Evolutionary conservation across 1,284 basidiomycete genomes (phyloP), one percentile per base, ranked within the genome.

Genomic region (Sutorius eximius): DNA sequence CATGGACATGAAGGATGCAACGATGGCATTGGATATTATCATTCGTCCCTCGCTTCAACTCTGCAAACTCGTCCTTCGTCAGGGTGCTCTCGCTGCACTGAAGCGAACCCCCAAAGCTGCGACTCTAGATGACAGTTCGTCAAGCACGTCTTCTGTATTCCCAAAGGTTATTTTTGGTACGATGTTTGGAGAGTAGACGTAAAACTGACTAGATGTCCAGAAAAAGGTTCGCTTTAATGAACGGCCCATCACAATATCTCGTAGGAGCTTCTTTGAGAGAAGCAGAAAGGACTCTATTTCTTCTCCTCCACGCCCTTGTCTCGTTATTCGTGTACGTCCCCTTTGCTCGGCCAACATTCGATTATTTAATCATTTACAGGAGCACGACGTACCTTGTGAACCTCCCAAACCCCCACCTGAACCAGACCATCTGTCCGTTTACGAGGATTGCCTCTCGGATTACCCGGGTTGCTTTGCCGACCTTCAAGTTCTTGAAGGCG

Each of bases 221-320:
- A 64, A 72, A 44, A 55, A 43, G 42, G 67, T 69, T 45, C 67
- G 70, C 47, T 69, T 69, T 16, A 27, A 68, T 43, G 65, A 68
- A 13, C 62, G 49, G 8, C 70, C 67, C 8, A 37, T 62, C 29
- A 59, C 62, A 24, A 67, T 70, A 42, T 57, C 63, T 12, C 56
- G 56, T 8, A 68, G n/a, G 32, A 10, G 51, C 29, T 64, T 70
- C 43, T 59, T 71, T 7, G 59, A 51, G 13, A 57, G 54, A 36
- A 52, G 32, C n/a, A 59, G 49, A 29, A 59, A 44, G 34, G 53
- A 59, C 33, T 53, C 53, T 20, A 18, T 3, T n/a, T 47, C 57
- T 32, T 61, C 64, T 37, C 64, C 58, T 49, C 37, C 51, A 27
- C 66, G 69, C 2, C 66, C 69, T 16, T 69, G 67, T 52, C 69